Conservation (phyloP, 345 rosid species). For the Leavenworthia alabamica region DNA sequence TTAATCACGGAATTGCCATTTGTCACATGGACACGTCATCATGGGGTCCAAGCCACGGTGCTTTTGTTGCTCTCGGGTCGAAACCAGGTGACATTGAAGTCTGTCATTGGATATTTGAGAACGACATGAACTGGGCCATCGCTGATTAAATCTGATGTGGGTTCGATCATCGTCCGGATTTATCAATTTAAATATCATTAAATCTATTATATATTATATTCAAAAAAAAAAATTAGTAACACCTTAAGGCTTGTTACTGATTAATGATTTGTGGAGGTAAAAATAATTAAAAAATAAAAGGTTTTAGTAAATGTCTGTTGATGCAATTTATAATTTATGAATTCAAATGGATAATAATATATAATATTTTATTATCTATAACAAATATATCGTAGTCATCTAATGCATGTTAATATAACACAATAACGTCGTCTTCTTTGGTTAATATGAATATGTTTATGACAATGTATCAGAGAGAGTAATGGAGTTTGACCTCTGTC, state of each 20-base stretch:
- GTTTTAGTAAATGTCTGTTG: conserved; percentile 24
- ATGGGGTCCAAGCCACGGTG: conserved; percentile 69
- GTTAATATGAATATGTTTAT: conserved; percentile 10
- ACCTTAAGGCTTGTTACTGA: conserved; percentile 24
- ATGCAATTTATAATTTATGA: conserved; percentile 17
- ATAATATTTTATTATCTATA: not conserved
- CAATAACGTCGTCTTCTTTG: no score
- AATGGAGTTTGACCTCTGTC: conserved; percentile 17
- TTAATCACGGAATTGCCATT: conserved; percentile 74
- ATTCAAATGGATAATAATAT: conserved; percentile 1
- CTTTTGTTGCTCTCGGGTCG: conserved; percentile 61
- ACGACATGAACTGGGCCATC: conserved; percentile 66
- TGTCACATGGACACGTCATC: conserved; percentile 78
- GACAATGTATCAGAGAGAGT: conserved; percentile 1
- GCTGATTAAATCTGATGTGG: conserved; percentile 31
- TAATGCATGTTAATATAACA: no score
- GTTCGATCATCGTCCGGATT: conserved; percentile 7
- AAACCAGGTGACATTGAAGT: conserved; percentile 68
- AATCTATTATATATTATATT: no score
- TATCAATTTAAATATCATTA: not conserved
- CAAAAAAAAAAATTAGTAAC: no score
- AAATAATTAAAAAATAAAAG: not conserved
- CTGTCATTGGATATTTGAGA: no score
- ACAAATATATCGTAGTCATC: no score
- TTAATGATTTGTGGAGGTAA: conserved; percentile 22